These are phyloP conservation scores for Tolypocladium inflatum DNA, from an alignment of 2,329 filamentous ascomycete species.

Conservation along the genomic window DNA sequence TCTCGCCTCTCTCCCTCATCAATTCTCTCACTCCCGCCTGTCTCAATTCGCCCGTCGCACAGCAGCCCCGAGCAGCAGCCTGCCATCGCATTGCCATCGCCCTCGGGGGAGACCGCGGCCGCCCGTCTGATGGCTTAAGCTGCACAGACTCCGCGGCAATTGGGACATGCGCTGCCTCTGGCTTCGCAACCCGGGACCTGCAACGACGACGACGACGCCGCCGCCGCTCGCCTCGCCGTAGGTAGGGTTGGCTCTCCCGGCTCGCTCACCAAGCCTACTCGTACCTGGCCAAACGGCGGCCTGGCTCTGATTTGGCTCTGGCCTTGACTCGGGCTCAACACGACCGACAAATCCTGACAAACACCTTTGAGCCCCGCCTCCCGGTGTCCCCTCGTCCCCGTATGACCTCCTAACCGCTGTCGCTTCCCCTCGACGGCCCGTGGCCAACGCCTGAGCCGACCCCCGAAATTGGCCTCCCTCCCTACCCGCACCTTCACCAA, in stretches of 20 bases:
- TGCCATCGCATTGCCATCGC: conserved; percentile 2
- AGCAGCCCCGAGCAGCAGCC: neutral
- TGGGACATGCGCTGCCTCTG: conserved; percentile 28
- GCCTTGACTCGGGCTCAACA: neutral
- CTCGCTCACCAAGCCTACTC: neutral
- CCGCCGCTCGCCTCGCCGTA: conserved; percentile 5
- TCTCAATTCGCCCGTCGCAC: neutral
- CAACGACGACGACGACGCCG: conserved; percentile 5
- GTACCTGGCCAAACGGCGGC: neutral
- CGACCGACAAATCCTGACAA: neutral
- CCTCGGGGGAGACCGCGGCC: conserved; percentile 10
- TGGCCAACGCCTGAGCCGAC: conserved; percentile 2
- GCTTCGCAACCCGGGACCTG: conserved; percentile 21
- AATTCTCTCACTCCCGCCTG: neutral
- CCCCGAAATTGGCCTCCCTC: neutral
- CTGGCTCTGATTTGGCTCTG: neutral
- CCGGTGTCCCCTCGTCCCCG: neutral
- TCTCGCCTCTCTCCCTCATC: neutral
- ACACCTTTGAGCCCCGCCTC: neutral
- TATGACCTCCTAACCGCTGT: conserved; percentile 5
- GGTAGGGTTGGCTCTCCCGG: neutral
- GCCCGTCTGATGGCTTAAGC: conserved; percentile 24
- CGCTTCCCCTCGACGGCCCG: conserved; percentile 1
- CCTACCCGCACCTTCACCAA: conserved; percentile 2
- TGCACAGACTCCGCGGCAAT: conserved; percentile 24